Base-by-base conservation (phyloP, 192 early-diverging fungal genomes). In the Geranomyces variabilis region DNA sequence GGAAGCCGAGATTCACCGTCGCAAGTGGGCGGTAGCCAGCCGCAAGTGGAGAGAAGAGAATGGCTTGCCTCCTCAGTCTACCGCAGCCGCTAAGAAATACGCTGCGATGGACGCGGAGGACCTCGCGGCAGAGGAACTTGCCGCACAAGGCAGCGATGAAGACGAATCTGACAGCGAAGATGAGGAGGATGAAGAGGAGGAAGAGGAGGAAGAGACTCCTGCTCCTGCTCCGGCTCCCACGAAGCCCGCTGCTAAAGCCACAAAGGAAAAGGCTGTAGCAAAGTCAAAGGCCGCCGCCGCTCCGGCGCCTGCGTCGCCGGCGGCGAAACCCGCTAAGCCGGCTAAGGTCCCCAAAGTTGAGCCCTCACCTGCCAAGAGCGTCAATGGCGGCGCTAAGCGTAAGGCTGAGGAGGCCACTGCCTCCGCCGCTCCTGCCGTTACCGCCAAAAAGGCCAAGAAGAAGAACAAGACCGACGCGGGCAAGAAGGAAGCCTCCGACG, bases 71-170 rank as follows among this genome's bases (percentile, higher is more conserved):
- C 58, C 58, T 28, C 29, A 28, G 58, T 19, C 58, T 5, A 60
- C 28, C 12, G 58, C 58, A 2, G 17, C 31, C 5, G 58, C 58
- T 29, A 60, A 60, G 29, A 28, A 34, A 29, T 34, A 60, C 31
- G 58, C 58, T 17, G 58, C 58, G 17, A 28, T 60, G 58, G 58
- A 60, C 7, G 29, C 29, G 5, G 58, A 60, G 29, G 58, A 60
- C 15, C 3, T 8, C 19, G 51, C 51, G 19, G 51, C 51, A 15
- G 51, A n/a, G 8, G 21, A 55, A 14, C 21, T 28, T 28, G 26
- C 3, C 4, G 51, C 21, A 4, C 21, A 55, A 14, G 26, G 26
- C 51, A 28, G 26, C 51, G 51, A 55, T 60, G 58, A 26, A 8
- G 28, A 60, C 6, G 58, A 60, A 26, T 19, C 21, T 26, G 58